Base-by-base conservation (phyloP, 164 flowering plant species). In the Santalum album region DNA sequence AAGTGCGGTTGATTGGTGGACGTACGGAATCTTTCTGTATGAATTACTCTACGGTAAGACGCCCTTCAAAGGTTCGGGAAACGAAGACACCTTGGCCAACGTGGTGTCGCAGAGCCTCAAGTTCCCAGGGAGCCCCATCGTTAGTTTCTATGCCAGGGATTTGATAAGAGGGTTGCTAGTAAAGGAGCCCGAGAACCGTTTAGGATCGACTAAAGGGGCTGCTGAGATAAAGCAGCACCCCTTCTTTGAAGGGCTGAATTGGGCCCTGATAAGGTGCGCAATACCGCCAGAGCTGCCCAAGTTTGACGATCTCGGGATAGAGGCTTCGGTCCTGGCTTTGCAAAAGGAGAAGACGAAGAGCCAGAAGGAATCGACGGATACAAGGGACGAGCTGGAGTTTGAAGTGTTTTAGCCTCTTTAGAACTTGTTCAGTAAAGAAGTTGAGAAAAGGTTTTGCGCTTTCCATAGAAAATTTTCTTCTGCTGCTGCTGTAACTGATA, bases 1-100 rank as follows among this genome's bases (percentile, higher is more conserved):
- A 24, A 87, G 76, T 66, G 80, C 96, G 2, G 96, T 87, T 26
- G 97, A 90, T 60, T 90, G 97, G 97, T 90, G 97, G 97, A 83
- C 83, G 0, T 72, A 75, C 25, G 97, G 97, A 10, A 80, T 90
- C 38, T 83, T 90, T 51, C 58, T 87, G 14, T 90, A 78, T 34
- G 97, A 87, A 70, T 82, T 90, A 48, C 56, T 87, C 12, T 82
- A 78, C 56, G 85, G 96, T 12, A 80, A 53, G 63, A 87, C 97
- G 1, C 96, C 97, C 12, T 90, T 87, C 75, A 85, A 82, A 57
- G 96, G 96, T 23, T 38, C 65, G 20, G 75, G 65, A 43, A 82
- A 85, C 20, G 89, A 87, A 29, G 94, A 83, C 1, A 90, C 91
- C 19, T 42, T 90, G 53, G 62, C 75, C 15, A 90, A 86, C 54